phyloP scores from a whole-genome alignment of 2,329 filamentous ascomycete genomes.

The Phoma sp. region DNA sequence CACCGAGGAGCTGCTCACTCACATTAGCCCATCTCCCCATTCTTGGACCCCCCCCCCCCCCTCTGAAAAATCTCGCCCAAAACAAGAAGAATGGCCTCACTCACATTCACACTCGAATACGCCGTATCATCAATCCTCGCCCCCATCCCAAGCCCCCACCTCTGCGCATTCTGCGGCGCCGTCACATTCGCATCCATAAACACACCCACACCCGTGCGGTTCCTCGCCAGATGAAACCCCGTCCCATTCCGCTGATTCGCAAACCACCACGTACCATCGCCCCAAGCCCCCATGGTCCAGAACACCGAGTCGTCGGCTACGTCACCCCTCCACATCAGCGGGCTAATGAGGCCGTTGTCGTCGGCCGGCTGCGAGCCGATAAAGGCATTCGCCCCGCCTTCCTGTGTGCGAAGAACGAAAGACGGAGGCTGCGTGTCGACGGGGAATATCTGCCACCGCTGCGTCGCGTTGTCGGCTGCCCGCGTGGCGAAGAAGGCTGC shows the following conservation, averaged over 20 bases:
- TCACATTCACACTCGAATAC: conserved; percentile 21
- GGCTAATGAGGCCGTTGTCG: conserved; percentile 20
- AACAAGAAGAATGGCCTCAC: background rate
- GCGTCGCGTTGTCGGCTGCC: background rate
- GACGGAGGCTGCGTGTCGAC: conserved; percentile 23
- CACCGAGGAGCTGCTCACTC: no score
- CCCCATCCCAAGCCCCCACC: conserved; percentile 19
- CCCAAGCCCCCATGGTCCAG: conserved; percentile 29
- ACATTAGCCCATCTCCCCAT: no score
- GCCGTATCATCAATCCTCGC: conserved; percentile 20
- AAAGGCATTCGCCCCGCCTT: conserved; percentile 23
- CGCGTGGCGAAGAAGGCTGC: conserved; percentile 16
- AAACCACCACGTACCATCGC: conserved; percentile 29
- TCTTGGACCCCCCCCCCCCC: no score
- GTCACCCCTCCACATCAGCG: conserved; percentile 24
- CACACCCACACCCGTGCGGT: conserved; percentile 7
- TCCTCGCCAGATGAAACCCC: conserved; percentile 17
- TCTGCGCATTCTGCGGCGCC: conserved; percentile 19
- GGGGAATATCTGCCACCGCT: conserved; percentile 30
- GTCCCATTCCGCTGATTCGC: conserved; percentile 27
- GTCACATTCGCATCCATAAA: conserved; percentile 23
- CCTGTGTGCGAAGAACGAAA: conserved; percentile 14
- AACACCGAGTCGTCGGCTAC: conserved; percentile 26
- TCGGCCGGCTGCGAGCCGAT: conserved; percentile 16
- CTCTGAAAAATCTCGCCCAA: no score